Percentiles rank a stretch among this genome's conserved stretches.
Conservation (phyloP, 768 basidiomycete species). For the Ramaria rubella region DNA sequence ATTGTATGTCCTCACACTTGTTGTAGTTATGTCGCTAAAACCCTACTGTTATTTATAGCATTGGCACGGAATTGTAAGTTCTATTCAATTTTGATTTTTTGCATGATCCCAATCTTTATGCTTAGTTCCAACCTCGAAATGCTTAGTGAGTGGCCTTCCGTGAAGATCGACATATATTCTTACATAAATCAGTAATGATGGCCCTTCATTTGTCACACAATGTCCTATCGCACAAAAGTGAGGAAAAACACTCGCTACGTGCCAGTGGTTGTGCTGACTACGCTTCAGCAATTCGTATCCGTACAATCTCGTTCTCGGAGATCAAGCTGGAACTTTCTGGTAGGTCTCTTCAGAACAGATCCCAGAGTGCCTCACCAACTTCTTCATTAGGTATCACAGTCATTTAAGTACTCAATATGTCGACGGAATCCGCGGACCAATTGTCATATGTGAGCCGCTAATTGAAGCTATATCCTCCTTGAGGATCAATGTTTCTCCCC, state of each 20-base stretch:
- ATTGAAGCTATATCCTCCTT: neutral
- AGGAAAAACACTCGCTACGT: neutral
- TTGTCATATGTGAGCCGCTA: conserved; percentile 2
- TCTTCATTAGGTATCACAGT: conserved; percentile 28
- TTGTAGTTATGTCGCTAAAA: neutral
- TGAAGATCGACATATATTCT: neutral
- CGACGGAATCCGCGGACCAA: conserved; percentile 25
- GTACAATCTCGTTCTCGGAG: conserved; percentile 1
- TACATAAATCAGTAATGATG: neutral
- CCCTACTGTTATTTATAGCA: neutral
- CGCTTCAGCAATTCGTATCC: conserved; percentile 1
- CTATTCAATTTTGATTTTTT: neutral
- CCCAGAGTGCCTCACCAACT: neutral
- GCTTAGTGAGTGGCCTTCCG: neutral
- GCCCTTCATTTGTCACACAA: conserved; percentile 9
- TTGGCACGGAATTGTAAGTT: conserved; percentile 9
- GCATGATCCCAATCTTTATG: neutral
- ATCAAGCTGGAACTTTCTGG: conserved; percentile 44
- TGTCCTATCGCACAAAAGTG: conserved; percentile 8
- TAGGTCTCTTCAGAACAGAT: neutral
- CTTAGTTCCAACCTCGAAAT: conserved; percentile 7
- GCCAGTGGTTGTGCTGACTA: neutral
- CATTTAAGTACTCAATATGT: conserved; percentile 35
- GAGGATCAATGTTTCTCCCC: neutral
- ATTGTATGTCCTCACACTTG: neutral